Evolutionary conservation across 2,329 filamentous ascomycete genomes (phyloP).

Genomic region (Akanthomyces muscarius): DNA sequence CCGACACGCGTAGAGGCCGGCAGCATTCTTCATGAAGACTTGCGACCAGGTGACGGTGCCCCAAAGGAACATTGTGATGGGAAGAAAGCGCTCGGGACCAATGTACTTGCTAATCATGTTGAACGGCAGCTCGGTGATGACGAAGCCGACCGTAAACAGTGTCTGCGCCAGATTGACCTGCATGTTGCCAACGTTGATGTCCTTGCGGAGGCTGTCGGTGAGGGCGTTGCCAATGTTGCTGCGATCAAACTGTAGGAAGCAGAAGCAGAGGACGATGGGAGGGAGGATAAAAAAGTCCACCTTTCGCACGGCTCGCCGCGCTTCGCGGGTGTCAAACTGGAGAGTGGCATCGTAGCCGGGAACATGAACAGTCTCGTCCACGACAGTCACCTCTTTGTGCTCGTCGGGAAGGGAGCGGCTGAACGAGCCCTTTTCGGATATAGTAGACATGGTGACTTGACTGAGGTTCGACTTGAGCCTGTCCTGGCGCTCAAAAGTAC

Average conservation of each 20-base stretch:
- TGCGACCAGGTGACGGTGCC: constrained; percentile 29
- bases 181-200: constrained; percentile 45
- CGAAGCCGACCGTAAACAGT: constrained; percentile 46
- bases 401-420: background rate
- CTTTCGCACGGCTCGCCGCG: constrained; percentile 21
- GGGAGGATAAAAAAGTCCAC: constrained; percentile 29
- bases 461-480: background rate
- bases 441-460: background rate
- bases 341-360: constrained; percentile 26
- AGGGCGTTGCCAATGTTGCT: constrained; percentile 47
- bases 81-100: constrained; percentile 27
- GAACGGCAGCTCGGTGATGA: constrained; percentile 38
- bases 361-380: constrained; percentile 21
- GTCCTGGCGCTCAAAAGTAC: background rate
- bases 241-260: constrained; percentile 32
- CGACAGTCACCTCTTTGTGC: constrained; percentile 17
- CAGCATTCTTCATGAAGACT: constrained; percentile 25
- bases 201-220: constrained; percentile 46
- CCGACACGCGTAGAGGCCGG: constrained; percentile 25
- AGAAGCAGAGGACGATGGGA: constrained; percentile 30
- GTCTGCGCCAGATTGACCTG: constrained; percentile 52
- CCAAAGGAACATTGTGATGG: constrained; percentile 30
- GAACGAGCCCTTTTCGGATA: background rate
- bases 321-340: constrained; percentile 17
- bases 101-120: constrained; percentile 28